Evolutionary conservation across 331 rosid genomes (phyloP).

Genomic region (Rosa hybrid): DNA sequence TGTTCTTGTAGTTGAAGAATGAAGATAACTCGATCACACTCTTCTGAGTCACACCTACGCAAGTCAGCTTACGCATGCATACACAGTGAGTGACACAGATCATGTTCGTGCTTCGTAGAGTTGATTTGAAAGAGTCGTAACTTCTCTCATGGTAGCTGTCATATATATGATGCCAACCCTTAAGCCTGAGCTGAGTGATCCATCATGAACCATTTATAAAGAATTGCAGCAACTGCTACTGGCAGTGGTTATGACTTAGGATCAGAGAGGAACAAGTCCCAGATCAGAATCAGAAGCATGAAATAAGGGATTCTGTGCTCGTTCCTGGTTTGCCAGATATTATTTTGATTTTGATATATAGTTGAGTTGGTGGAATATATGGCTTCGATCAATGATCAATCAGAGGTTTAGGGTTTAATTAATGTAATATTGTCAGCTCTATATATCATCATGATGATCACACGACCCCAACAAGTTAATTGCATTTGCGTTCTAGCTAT

Average conservation of each 20-base stretch:
- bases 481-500: neutral
- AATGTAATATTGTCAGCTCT: neutral
- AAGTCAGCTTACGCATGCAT: neutral
- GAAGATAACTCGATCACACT: neutral
- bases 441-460: neutral
- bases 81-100: neutral
- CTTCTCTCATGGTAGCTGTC: neutral
- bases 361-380: neutral
- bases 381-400: neutral
- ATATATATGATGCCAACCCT: neutral
- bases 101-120: neutral
- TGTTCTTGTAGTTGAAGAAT: neutral
- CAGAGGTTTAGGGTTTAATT: neutral
- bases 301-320: neutral
- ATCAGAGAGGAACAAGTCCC: neutral
- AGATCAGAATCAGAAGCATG: neutral
- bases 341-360: neutral
- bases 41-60: neutral
- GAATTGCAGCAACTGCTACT: neutral
- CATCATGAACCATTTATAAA: neutral
- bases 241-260: neutral
- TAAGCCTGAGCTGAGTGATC: neutral
- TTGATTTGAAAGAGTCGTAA: neutral
- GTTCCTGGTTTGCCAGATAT: neutral
- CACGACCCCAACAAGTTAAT: neutral